Percentiles rank a stretch among this genome's conserved stretches.
These are phyloP conservation scores for Solanum piurae DNA, from an alignment of 257 asterid genomes.

Conservation along the genomic window DNA sequence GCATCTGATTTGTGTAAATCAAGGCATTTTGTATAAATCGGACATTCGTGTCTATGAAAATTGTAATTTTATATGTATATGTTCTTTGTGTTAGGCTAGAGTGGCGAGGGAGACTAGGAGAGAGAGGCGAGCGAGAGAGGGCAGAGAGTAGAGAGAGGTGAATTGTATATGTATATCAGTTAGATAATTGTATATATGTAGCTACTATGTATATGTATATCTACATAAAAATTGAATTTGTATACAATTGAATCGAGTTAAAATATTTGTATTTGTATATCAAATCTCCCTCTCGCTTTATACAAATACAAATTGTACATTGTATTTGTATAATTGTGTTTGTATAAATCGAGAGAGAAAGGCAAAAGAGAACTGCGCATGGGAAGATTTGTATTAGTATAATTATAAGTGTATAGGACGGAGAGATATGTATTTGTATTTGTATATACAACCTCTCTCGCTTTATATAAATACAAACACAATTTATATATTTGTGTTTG, in stretches of 20 bases:
- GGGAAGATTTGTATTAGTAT: no score
- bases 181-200: neutral
- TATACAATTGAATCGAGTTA: no score
- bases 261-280: no score
- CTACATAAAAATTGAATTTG: no score
- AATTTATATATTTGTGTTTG: neutral
- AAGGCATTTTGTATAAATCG: no score
- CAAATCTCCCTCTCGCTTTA: no score
- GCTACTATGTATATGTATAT: no score
- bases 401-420: neutral
- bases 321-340: no score
- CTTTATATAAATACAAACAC: no score
- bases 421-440: neutral
- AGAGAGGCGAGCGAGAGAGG: neutral
- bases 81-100: neutral
- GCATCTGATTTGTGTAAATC: no score
- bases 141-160: neutral
- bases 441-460: neutral
- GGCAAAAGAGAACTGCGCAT: neutral
- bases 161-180: neutral
- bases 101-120: neutral
- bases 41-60: neutral
- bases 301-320: no score
- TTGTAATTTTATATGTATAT: no score
- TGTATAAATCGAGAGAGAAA: neutral